A percentile compares a stretch with the other conserved stretches of the same genome.
phyloP scores from a whole-genome alignment of 495 filamentous ascomycete genomes.

The Barbatosphaeria neglecta region DNA sequence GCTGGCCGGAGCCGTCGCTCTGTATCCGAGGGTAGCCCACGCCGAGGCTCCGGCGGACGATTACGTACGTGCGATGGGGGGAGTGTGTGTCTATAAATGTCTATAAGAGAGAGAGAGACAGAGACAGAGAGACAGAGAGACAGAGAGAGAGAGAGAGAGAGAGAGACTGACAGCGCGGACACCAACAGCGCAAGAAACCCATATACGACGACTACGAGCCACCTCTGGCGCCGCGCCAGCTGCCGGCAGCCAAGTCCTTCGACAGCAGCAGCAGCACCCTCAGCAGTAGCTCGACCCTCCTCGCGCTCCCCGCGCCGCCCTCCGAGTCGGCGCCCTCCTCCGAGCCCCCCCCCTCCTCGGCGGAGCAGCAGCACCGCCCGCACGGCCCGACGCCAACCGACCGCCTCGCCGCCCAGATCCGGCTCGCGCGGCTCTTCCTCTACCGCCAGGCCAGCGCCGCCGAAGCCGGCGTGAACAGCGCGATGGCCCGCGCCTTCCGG shows the following conservation, averaged over 20 bases:
- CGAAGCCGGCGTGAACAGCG: slow-evolving; percentile 66
- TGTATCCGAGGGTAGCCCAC: slow-evolving; percentile 31
- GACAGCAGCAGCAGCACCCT: slow-evolving; percentile 10
- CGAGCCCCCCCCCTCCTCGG: slow-evolving; percentile 17
- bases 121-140: no score
- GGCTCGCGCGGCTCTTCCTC: slow-evolving; percentile 66
- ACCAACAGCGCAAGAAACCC: slow-evolving; percentile 53
- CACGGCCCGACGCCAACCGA: slow-evolving; percentile 74
- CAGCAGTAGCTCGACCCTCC: slow-evolving; percentile 19
- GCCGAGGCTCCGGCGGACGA: slow-evolving; percentile 31
- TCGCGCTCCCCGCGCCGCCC: slow-evolving; percentile 8
- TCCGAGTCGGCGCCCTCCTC: slow-evolving; percentile 16
- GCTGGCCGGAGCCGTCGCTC: slow-evolving; percentile 30
- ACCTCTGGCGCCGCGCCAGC: slow-evolving; percentile 24
- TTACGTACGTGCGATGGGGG: slow-evolving; percentile 6
- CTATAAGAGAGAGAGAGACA: no score
- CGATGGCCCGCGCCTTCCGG: slow-evolving; percentile 61
- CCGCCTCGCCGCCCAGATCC: slow-evolving; percentile 74
- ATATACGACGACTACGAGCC: slow-evolving; percentile 70
- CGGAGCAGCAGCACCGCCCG: slow-evolving; percentile 19
- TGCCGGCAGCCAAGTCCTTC: slow-evolving; percentile 8
- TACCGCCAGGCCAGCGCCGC: slow-evolving; percentile 57
- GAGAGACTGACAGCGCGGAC: background rate
- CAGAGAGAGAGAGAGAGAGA: slow-evolving; percentile 1
- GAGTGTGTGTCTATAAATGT: no score